phyloP scores from a whole-genome alignment of 805 yeast genomes.

The Kregervanrija pseudodelftensis region DNA sequence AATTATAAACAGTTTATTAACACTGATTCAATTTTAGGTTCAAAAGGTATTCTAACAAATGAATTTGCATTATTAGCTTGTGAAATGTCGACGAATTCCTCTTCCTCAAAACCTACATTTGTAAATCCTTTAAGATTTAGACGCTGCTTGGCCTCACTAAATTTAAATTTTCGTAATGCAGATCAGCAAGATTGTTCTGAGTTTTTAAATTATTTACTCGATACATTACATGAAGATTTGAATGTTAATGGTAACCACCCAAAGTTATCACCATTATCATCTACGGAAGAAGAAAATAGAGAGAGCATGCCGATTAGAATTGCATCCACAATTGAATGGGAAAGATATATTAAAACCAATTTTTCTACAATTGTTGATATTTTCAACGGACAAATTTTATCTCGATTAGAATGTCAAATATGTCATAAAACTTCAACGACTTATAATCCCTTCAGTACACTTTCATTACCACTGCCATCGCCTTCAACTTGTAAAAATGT shows the following conservation, averaged over 20 bases:
- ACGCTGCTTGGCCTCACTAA: conserved; percentile 57
- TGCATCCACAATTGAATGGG: conserved; percentile 91
- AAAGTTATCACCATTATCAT: conserved; percentile 51
- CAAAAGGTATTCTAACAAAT: conserved; percentile 70
- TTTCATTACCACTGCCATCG: conserved; percentile 72
- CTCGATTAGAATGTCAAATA: conserved; percentile 64
- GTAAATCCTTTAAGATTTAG: conserved; percentile 38
- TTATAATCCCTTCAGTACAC: conserved; percentile 71
- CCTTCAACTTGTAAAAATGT: conserved; percentile 16
- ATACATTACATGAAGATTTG: conserved; percentile 76
- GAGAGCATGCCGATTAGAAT: conserved; percentile 69
- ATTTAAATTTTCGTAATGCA: conserved; percentile 52
- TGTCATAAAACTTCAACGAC: conserved; percentile 80
- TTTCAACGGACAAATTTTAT: conserved; percentile 84
- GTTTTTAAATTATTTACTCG: conserved; percentile 66
- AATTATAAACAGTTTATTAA: conserved; percentile 64
- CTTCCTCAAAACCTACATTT: conserved; percentile 6
- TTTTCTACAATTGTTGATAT: conserved; percentile 73
- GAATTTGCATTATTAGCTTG: conserved; percentile 55
- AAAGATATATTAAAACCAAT: conserved; percentile 69
- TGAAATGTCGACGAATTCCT: conserved; percentile 41
- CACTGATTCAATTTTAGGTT: conserved; percentile 64
- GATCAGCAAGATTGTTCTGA: conserved; percentile 88
- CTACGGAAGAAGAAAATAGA: conserved; percentile 49
- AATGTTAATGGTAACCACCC: conserved; percentile 57